Percentiles rank a stretch among this genome's conserved stretches.
Evolutionary conservation across 2,329 filamentous ascomycete species (phyloP).

Genomic region (Aspergillus felis): DNA sequence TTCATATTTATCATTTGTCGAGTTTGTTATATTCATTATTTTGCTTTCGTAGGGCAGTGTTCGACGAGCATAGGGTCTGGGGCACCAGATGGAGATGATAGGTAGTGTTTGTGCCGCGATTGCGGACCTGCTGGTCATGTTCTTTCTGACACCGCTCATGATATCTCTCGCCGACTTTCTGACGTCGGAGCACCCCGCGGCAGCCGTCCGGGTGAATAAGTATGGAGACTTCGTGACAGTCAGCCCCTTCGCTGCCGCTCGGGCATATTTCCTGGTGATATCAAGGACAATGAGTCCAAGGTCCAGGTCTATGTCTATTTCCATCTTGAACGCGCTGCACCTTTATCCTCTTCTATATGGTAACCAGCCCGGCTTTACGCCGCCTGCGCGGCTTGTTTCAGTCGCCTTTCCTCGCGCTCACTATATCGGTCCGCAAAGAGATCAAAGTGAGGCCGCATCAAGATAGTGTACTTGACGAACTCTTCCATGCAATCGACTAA

Average conservation of each 20-base stretch:
- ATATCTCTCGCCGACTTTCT: constrained; percentile 53
- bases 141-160: constrained; percentile 54
- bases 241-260: constrained; percentile 36
- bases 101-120: constrained; percentile 41
- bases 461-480: constrained; percentile 64
- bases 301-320: not conserved
- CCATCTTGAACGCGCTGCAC: not conserved
- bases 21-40: not conserved
- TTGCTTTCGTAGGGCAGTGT: not conserved
- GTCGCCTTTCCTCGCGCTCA: constrained; percentile 45
- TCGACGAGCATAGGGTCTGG: not conserved
- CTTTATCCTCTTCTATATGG: no score
- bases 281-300: no score
- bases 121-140: constrained; percentile 57
- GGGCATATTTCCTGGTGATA: constrained; percentile 14
- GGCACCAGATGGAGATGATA: not conserved
- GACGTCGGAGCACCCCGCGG: constrained; percentile 31
- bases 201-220: constrained; percentile 45
- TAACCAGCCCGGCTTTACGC: not conserved
- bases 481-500: constrained; percentile 67
- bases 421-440: constrained; percentile 62
- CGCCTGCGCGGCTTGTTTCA: constrained; percentile 1
- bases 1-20: not conserved
- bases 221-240: constrained; percentile 39
- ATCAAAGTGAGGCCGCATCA: constrained; percentile 60